Evolutionary conservation across 169 alveolate species (phyloP).

Genomic region (Fabrea salina): DNA sequence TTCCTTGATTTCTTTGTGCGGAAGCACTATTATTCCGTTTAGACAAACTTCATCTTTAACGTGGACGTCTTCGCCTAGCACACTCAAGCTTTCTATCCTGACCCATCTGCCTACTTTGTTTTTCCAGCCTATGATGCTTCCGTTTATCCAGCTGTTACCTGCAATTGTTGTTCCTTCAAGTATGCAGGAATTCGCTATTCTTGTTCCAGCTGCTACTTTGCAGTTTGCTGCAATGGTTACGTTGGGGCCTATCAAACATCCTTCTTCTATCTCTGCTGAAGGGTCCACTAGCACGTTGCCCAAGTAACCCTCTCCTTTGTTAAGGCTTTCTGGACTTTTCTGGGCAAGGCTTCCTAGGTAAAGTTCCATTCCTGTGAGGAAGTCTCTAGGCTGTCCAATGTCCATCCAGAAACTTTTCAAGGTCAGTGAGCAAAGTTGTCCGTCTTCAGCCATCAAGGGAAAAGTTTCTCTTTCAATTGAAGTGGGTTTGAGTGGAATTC

Average conservation of each 20-base stretch:
- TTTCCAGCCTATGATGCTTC: slow-evolving; percentile 92
- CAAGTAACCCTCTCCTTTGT: slow-evolving; percentile 4
- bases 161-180: slow-evolving; percentile 75
- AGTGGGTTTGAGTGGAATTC: slow-evolving; percentile 86
- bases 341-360: slow-evolving; percentile 57
- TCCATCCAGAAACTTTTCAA: slow-evolving; percentile 90
- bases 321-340: slow-evolving; percentile 20
- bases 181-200: slow-evolving; percentile 85
- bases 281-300: slow-evolving; percentile 61
- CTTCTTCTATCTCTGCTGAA: slow-evolving; percentile 63
- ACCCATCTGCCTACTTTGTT: slow-evolving; percentile 92
- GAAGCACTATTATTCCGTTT: slow-evolving; percentile 87
- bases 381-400: slow-evolving; percentile 93
- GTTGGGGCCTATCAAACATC: slow-evolving; percentile 80
- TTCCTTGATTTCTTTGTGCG: slow-evolving; percentile 81
- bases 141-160: slow-evolving; percentile 79
- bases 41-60: slow-evolving; percentile 86
- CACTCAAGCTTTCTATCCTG: slow-evolving; percentile 92
- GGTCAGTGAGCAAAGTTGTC: slow-evolving; percentile 71
- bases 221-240: slow-evolving; percentile 89
- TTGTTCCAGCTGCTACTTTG: slow-evolving; percentile 89
- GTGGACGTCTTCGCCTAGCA: slow-evolving; percentile 92
- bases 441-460: slow-evolving; percentile 92
- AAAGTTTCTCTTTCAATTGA: slow-evolving; percentile 94
- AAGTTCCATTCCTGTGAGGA: slow-evolving; percentile 75